Conservation (phyloP, 495 filamentous ascomycete species). For the Friedmanniomyces endolithicus region DNA sequence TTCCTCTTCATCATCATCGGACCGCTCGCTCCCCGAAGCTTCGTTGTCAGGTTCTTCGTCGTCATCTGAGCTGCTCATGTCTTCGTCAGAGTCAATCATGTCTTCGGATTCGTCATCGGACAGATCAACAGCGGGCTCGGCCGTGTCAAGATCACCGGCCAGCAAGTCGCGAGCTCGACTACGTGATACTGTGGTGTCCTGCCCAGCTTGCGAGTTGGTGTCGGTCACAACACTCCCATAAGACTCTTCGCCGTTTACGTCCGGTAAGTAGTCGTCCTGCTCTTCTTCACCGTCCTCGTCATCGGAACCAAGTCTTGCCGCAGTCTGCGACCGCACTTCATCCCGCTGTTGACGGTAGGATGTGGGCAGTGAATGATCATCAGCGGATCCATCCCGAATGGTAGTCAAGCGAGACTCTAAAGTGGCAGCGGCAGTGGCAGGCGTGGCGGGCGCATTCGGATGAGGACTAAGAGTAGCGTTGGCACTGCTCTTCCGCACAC, state of each 20-base stretch:
- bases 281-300: neutral
- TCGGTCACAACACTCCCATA: neutral
- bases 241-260: slow-evolving; percentile 18
- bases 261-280: neutral
- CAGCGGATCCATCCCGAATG: neutral
- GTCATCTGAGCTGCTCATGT: slow-evolving; percentile 51
- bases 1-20: slow-evolving; percentile 8
- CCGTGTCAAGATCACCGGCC: slow-evolving; percentile 30
- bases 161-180: slow-evolving; percentile 4
- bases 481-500: neutral
- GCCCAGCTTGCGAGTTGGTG: neutral
- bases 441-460: neutral
- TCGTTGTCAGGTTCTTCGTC: slow-evolving; percentile 29
- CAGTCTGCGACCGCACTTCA: too few relatives aligned
- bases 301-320: neutral
- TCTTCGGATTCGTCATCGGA: slow-evolving; percentile 70
- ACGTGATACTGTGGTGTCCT: neutral
- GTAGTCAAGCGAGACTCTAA: neutral
- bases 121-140: slow-evolving; percentile 55
- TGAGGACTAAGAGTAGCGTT: neutral
- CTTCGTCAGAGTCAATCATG: slow-evolving; percentile 51
- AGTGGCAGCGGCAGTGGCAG: neutral
- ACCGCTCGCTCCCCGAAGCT: neutral
- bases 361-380: neutral
- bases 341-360: too few relatives aligned